Conservation (phyloP, 257 asterid genomes). For the Solanum lycopersicoides region DNA sequence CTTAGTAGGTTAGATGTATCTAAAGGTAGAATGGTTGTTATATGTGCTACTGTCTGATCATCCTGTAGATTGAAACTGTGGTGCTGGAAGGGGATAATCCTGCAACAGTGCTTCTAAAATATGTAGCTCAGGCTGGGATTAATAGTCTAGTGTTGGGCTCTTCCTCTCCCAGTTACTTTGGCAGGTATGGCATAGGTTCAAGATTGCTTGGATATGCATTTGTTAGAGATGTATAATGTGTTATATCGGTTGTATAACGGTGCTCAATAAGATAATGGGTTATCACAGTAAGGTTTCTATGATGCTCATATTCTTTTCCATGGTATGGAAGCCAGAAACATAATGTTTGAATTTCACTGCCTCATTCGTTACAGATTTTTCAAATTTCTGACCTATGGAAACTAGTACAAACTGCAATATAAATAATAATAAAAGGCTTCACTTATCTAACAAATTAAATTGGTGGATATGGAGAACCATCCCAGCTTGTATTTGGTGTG, state of each 20-base stretch:
- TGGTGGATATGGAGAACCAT: not conserved
- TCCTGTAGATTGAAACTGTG: constrained; percentile 46
- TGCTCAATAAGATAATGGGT: not conserved
- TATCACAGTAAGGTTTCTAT: not conserved
- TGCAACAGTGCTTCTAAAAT: constrained; percentile 51
- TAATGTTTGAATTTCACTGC: not conserved
- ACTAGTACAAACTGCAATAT: not conserved
- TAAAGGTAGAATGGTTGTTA: not conserved
- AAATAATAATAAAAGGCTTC: not conserved
- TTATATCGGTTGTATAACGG: not conserved
- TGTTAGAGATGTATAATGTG: not conserved
- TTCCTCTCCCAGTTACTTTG: constrained; percentile 34
- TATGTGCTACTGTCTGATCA: not conserved
- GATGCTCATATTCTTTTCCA: not conserved
- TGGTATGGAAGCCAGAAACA: not conserved
- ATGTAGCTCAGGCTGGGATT: constrained; percentile 36
- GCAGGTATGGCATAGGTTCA: constrained; percentile 36
- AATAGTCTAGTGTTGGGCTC: constrained; percentile 69
- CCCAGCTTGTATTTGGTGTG: not conserved
- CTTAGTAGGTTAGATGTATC: not conserved
- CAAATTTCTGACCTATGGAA: not conserved
- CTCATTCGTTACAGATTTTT: not conserved
- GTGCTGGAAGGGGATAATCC: constrained; percentile 76
- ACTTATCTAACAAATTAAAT: not conserved
- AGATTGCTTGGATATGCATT: not conserved